These are phyloP conservation scores for Chaetomiaceae sp. DNA, from an alignment of 2,329 filamentous ascomycete species.

Conservation along the genomic window DNA sequence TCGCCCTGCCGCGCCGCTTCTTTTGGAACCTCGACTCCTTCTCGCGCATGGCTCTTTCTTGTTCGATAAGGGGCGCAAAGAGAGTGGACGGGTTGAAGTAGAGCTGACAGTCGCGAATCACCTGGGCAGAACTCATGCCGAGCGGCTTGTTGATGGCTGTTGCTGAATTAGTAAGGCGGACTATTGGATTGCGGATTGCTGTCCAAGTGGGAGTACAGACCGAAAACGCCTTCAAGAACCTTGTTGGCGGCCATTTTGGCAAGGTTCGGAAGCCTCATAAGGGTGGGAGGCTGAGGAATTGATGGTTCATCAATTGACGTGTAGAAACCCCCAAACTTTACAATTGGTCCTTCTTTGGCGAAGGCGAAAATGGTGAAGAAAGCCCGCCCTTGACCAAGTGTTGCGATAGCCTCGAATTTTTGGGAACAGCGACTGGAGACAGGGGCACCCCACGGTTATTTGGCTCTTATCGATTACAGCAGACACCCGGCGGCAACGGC, in stretches of 20 bases:
- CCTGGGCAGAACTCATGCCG: slow-evolving; percentile 81
- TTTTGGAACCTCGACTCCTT: slow-evolving; percentile 57
- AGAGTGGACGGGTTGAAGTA: slow-evolving; percentile 76
- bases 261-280: slow-evolving; percentile 30
- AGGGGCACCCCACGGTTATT: neutral
- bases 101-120: slow-evolving; percentile 80
- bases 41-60: slow-evolving; percentile 53
- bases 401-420: neutral
- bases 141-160: slow-evolving; percentile 89
- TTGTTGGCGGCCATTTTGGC: slow-evolving; percentile 50
- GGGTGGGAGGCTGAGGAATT: neutral
- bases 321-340: neutral
- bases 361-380: neutral
- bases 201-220: neutral
- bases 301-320: neutral
- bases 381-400: neutral
- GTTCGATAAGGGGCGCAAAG: slow-evolving; percentile 73
- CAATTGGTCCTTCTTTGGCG: neutral
- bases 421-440: neutral
- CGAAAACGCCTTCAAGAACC: slow-evolving; percentile 40
- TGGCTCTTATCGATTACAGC: slow-evolving; percentile 6
- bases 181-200: no score
- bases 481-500: no score
- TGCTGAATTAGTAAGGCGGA: neutral
- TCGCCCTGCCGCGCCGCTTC: slow-evolving; percentile 53